phyloP scores from a whole-genome alignment of 2,329 filamentous ascomycete genomes.

The Colletotrichum eremochloae region DNA sequence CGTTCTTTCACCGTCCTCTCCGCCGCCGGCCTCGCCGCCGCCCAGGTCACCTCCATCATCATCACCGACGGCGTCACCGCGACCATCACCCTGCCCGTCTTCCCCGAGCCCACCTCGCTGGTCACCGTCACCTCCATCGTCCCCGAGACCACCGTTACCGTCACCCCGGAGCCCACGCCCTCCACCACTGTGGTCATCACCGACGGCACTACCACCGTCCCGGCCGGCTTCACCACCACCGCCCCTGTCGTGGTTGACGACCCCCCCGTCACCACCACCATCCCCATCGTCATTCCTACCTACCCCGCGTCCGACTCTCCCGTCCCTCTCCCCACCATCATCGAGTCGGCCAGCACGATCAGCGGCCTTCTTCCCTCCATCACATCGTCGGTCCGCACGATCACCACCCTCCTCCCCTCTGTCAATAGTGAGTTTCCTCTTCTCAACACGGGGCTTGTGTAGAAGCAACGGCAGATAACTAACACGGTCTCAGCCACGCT shows the following conservation, averaged over 20 bases:
- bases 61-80: constrained; percentile 44
- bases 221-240: constrained; percentile 31
- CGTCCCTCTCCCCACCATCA: constrained; percentile 25
- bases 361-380: constrained; percentile 23
- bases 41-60: constrained; percentile 43
- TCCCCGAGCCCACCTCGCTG: constrained; percentile 38
- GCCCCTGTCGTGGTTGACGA: constrained; percentile 17
- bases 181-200: constrained; percentile 24
- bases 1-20: constrained; percentile 44
- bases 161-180: constrained; percentile 14
- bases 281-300: constrained; percentile 33
- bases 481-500: constrained; percentile 29
- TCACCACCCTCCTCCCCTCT: constrained; percentile 11
- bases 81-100: constrained; percentile 43
- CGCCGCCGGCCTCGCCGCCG: constrained; percentile 42
- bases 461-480: neutral
- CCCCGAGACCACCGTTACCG: constrained; percentile 39
- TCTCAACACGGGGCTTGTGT: accelerated
- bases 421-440: constrained; percentile 23
- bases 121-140: constrained; percentile 37
- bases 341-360: constrained; percentile 11
- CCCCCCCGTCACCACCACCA: constrained; percentile 28
- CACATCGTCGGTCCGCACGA: constrained; percentile 7
- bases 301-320: constrained; percentile 22
- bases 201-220: constrained; percentile 30